Conservation (phyloP, 805 yeast genomes). For the Groenewaldozyma salmanticensis region DNA sequence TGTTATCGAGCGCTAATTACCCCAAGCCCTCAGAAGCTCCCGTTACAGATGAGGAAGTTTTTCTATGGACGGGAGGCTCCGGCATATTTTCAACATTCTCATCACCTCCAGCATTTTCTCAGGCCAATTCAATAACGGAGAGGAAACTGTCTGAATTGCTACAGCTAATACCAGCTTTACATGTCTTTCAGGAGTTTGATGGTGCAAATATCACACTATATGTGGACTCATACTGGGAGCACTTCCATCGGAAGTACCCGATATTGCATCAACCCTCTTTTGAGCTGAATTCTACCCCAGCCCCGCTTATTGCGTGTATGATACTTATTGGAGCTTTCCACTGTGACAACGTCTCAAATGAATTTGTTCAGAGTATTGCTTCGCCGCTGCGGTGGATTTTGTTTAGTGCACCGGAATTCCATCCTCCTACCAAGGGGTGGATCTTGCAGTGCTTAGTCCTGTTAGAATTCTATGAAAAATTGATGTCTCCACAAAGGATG, state of each 20-base stretch:
- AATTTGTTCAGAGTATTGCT: constrained; percentile 39
- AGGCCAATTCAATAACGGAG: neutral
- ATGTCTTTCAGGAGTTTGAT: neutral
- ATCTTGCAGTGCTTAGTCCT: constrained; percentile 63
- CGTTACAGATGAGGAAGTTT: neutral
- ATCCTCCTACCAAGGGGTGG: constrained; percentile 70
- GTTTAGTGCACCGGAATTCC: constrained; percentile 61
- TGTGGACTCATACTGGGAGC: constrained; percentile 40
- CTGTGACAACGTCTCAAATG: constrained; percentile 22
- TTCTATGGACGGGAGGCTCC: neutral
- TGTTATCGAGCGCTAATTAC: neutral
- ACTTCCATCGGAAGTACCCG: constrained; percentile 51
- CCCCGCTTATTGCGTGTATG: constrained; percentile 45
- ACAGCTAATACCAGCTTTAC: neutral
- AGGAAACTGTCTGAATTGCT: neutral
- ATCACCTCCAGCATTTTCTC: neutral
- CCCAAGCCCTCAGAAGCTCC: neutral
- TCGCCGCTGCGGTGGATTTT: constrained; percentile 58
- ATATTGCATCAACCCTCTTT: constrained; percentile 53
- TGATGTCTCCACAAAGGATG: constrained; percentile 47
- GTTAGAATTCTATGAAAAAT: constrained; percentile 73
- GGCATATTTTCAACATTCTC: neutral
- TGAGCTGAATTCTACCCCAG: constrained; percentile 36
- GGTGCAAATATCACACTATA: constrained; percentile 20
- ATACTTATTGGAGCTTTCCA: constrained; percentile 45